phyloP scores from a whole-genome alignment of 441 rosid species.

The Aquilaria agallochum region DNA sequence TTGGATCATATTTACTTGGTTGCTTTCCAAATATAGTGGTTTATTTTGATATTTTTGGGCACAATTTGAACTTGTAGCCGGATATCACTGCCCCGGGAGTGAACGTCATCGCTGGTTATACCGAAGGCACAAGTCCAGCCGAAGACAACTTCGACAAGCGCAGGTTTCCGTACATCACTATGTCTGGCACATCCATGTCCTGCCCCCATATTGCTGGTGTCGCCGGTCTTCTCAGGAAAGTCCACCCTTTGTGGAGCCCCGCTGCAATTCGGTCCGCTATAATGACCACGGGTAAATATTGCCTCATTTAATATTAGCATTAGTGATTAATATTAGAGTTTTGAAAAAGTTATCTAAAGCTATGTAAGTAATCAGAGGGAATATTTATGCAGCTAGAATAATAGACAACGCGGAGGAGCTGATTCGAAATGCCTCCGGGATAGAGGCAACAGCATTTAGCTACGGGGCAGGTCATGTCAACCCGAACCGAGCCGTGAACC shows the following conservation, averaged over 20 bases:
- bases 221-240: constrained; percentile 43
- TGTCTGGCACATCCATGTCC: constrained; percentile 63
- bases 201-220: constrained; percentile 69
- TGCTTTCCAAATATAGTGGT: not conserved
- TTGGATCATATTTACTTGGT: not conserved
- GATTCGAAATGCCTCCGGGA: constrained; percentile 27
- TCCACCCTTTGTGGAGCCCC: constrained; percentile 56
- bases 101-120: constrained; percentile 44
- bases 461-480: constrained; percentile 61
- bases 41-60: not conserved
- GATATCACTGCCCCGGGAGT: constrained; percentile 69
- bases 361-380: not conserved
- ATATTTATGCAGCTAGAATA: constrained; percentile 40
- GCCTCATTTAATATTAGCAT: no score
- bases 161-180: constrained; percentile 21
- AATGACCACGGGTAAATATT: constrained; percentile 43
- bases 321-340: no score
- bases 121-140: constrained; percentile 23
- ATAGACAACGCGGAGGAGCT: constrained; percentile 42
- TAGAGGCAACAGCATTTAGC: constrained; percentile 44
- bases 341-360: not conserved
- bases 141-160: constrained; percentile 24
- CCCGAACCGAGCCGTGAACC: constrained; percentile 65
- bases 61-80: constrained; percentile 30
- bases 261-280: constrained; percentile 63